Base-by-base conservation (phyloP, 192 early-diverging fungal genomes). In the Allomyces macrogynus region DNA sequence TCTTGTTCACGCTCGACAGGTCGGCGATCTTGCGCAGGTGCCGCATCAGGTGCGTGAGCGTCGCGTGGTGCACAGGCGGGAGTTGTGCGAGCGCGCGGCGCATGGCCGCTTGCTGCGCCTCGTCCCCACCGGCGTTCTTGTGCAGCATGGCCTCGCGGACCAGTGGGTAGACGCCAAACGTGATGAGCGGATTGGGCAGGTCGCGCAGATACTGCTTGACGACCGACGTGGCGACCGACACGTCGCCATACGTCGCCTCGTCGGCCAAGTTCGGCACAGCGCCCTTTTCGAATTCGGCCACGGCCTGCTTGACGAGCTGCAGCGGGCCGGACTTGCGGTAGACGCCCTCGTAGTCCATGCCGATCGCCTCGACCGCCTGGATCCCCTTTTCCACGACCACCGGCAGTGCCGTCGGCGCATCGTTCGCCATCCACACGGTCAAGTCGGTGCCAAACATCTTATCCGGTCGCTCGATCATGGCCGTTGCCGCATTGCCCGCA, bases 171-270 rank as follows among this genome's bases (percentile, higher is more conserved):
- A 87, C 77, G 10, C 80, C 81, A 70, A 73, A 83, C 12, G 87
- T 85, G 54, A 90, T 71, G 25, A 90, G 64, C 10, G 88, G 88
- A 62, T 87, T 77, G 1, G 88, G 85, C 64, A 90, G 67, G 57
- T 83, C 83, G 57, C 88, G 78, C 61, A 90, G 80, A 66, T 88
- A 90, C 73, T 90, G 87, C 70, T 88, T 90, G 26, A 90, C 73
- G 24, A 90, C 78, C 65, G 83, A 84, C 0, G 88, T 90, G n/a
- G 87, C 80, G 44, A 83, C 85, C 61, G 84, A 81, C 32, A 90
- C 85, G 67, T 90, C 88, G 69, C 82, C 81, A 62, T 81, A 75
- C 32, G 73, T 73, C 4, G 67, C 62, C 24, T 62, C 43, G 24
- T 81, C 70, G 60, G 72, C 70, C 5, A 77, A 76, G 62, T 76